Evolutionary conservation across 768 basidiomycete species (phyloP).

Genomic region (Chalciporus piperatus): DNA sequence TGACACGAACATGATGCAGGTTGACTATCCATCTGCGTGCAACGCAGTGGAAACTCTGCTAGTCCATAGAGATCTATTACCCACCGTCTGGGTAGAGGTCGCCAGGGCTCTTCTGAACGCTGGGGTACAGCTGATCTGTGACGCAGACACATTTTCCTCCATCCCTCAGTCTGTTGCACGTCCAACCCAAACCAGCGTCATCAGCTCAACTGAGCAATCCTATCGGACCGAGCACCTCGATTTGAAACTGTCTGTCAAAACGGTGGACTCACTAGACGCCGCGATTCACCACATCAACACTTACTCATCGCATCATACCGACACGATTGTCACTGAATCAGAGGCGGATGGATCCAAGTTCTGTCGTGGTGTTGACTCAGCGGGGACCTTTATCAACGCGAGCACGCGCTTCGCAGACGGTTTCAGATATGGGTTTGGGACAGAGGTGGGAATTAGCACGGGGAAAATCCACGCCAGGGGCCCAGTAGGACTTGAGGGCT

Average conservation of each 20-base stretch:
- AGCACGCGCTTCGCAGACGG: slow-evolving; percentile 97
- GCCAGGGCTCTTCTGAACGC: slow-evolving; percentile 67
- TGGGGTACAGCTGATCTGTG: slow-evolving; percentile 79
- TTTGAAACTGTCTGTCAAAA: slow-evolving; percentile 76
- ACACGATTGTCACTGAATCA: slow-evolving; percentile 85
- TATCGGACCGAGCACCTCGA: slow-evolving; percentile 90
- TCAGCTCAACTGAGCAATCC: slow-evolving; percentile 56
- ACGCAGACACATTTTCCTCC: slow-evolving; percentile 57
- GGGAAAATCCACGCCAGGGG: slow-evolving; percentile 96
- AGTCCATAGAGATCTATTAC: slow-evolving; percentile 70
- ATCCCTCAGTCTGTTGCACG: slow-evolving; percentile 40
- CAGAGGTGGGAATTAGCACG: slow-evolving; percentile 97
- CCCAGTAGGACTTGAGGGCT: slow-evolving; percentile 90
- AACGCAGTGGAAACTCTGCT: slow-evolving; percentile 90
- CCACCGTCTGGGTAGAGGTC: slow-evolving; percentile 78
- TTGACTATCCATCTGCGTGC: slow-evolving; percentile 93
- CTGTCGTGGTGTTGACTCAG: slow-evolving; percentile 85
- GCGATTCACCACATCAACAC: slow-evolving; percentile 90
- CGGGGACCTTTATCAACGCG: slow-evolving; percentile 92
- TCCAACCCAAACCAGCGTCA: slow-evolving; percentile 43
- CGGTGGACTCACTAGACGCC: slow-evolving; percentile 63
- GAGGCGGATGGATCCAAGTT: slow-evolving; percentile 64
- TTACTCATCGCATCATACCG: slow-evolving; percentile 95
- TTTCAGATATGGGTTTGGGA: slow-evolving; percentile 94
- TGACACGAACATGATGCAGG: slow-evolving; percentile 42